Evolutionary conservation across 2,329 filamentous ascomycete species (phyloP).

Genomic region (Cordyceps tenuipes): DNA sequence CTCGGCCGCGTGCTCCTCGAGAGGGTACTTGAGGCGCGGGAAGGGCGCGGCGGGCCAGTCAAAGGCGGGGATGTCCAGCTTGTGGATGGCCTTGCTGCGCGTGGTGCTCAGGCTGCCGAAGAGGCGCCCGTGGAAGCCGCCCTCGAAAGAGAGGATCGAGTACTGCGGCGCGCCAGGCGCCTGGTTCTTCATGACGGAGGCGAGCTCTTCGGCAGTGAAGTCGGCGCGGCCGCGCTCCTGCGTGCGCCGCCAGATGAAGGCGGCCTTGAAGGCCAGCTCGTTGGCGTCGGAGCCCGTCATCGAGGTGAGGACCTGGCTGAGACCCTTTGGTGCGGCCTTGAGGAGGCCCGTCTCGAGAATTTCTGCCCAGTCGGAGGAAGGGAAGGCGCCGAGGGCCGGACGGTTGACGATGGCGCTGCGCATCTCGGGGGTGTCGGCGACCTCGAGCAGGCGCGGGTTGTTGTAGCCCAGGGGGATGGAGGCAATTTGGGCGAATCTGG

Average conservation of each 20-base stretch:
- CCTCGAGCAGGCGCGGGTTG: slow-evolving; percentile 66
- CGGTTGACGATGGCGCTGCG: slow-evolving; percentile 74
- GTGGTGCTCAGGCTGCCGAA: slow-evolving; percentile 85
- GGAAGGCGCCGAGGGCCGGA: slow-evolving; percentile 85
- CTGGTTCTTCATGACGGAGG: slow-evolving; percentile 71
- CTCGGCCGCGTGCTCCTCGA: slow-evolving; percentile 68
- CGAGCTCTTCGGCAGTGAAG: slow-evolving; percentile 70
- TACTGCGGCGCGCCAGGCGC: slow-evolving; percentile 67
- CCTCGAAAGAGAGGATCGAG: slow-evolving; percentile 83
- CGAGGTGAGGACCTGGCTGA: slow-evolving; percentile 84
- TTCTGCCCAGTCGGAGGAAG: slow-evolving; percentile 72
- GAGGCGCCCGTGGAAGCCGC: slow-evolving; percentile 81
- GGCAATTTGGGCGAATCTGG: slow-evolving; percentile 79
- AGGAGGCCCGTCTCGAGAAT: slow-evolving; percentile 75
- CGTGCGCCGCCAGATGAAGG: slow-evolving; percentile 86
- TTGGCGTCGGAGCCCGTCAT: slow-evolving; percentile 88
- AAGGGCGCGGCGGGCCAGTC: slow-evolving; percentile 92
- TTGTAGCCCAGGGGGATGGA: slow-evolving; percentile 91
- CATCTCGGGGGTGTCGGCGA: slow-evolving; percentile 71
- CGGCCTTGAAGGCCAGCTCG: slow-evolving; percentile 89
- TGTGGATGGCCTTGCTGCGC: slow-evolving; percentile 88
- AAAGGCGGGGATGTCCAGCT: slow-evolving; percentile 89
- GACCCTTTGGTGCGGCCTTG: slow-evolving; percentile 70
- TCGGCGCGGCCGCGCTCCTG: slow-evolving; percentile 75
- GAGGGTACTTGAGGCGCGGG: slow-evolving; percentile 76